These are phyloP conservation scores for Colletotrichum sidae DNA, from an alignment of 2,329 filamentous ascomycete genomes.

Conservation along the genomic window DNA sequence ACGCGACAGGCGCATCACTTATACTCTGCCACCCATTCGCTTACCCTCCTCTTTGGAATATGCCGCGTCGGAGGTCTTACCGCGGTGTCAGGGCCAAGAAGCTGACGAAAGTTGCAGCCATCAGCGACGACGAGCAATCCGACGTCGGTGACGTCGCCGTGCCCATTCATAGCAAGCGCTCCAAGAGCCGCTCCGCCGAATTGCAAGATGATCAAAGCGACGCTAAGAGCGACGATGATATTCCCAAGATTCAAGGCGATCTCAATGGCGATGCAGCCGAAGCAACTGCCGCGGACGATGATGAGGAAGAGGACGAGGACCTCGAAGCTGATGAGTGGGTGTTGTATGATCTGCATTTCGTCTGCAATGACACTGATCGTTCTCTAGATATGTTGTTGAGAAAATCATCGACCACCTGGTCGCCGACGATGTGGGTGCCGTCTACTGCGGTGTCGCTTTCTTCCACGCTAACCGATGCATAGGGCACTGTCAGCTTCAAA, in stretches of 20 bases:
- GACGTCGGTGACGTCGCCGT: constrained; percentile 39
- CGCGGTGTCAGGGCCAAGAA: background rate
- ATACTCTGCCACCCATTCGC: too few species aligned
- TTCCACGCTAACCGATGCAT: constrained; percentile 16
- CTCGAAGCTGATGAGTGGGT: constrained; percentile 44
- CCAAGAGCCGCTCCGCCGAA: constrained; percentile 28
- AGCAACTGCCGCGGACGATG: constrained; percentile 42
- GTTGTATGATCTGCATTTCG: background rate
- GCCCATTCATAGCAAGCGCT: constrained; percentile 20
- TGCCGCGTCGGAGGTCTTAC: constrained; percentile 8
- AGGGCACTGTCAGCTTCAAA: constrained; percentile 70
- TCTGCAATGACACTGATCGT: constrained; percentile 33
- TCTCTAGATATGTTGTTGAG: constrained; percentile 76
- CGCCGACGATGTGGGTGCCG: constrained; percentile 61
- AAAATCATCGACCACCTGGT: constrained; percentile 76
- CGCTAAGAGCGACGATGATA: constrained; percentile 21
- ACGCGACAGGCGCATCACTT: constrained; percentile 9
- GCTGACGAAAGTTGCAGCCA: constrained; percentile 42
- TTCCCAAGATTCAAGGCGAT: constrained; percentile 21
- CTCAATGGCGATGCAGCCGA: constrained; percentile 39
- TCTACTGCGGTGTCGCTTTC: background rate
- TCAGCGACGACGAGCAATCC: constrained; percentile 51
- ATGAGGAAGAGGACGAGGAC: constrained; percentile 57
- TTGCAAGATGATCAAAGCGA: constrained; percentile 20
- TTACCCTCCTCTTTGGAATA: background rate